Evolutionary conservation across 768 basidiomycete genomes (phyloP).

Genomic region (Hericium rajendrae): DNA sequence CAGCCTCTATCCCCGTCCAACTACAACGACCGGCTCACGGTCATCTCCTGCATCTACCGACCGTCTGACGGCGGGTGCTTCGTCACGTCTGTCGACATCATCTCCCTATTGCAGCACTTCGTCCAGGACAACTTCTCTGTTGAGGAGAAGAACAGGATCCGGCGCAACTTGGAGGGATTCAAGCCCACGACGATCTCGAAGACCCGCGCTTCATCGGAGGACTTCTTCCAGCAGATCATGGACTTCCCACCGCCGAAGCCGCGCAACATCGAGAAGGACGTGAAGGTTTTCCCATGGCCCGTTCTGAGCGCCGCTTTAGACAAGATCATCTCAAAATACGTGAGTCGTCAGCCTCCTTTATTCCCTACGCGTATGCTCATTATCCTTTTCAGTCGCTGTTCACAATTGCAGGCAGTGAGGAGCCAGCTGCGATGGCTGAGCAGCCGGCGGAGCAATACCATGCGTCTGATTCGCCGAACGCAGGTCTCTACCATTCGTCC

Average conservation of each 20-base stretch:
- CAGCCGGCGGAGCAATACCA: background rate
- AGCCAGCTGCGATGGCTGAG: background rate
- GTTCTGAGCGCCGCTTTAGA: constrained; percentile 62
- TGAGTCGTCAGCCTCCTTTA: constrained; percentile 26
- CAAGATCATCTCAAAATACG: constrained; percentile 80
- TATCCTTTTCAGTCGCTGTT: constrained; percentile 1
- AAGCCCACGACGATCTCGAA: constrained; percentile 87
- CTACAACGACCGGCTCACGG: constrained; percentile 64
- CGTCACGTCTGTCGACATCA: constrained; percentile 93
- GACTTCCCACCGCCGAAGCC: constrained; percentile 90
- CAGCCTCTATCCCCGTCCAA: constrained; percentile 63
- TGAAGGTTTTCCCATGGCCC: constrained; percentile 80
- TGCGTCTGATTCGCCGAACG: no score
- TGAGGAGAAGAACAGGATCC: constrained; percentile 94
- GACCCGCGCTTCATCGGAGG: constrained; percentile 64
- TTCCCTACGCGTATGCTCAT: background rate
- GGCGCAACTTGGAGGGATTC: constrained; percentile 90
- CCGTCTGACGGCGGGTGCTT: constrained; percentile 69
- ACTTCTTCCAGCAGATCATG: constrained; percentile 96
- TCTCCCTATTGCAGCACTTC: constrained; percentile 80
- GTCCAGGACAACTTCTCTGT: constrained; percentile 73
- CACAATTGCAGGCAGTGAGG: background rate
- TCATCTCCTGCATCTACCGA: constrained; percentile 92
- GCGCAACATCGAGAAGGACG: constrained; percentile 93
- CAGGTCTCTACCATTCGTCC: no score